phyloP scores from a whole-genome alignment of 352 stramenopile species.

The Hyaloperonospora brassicae region DNA sequence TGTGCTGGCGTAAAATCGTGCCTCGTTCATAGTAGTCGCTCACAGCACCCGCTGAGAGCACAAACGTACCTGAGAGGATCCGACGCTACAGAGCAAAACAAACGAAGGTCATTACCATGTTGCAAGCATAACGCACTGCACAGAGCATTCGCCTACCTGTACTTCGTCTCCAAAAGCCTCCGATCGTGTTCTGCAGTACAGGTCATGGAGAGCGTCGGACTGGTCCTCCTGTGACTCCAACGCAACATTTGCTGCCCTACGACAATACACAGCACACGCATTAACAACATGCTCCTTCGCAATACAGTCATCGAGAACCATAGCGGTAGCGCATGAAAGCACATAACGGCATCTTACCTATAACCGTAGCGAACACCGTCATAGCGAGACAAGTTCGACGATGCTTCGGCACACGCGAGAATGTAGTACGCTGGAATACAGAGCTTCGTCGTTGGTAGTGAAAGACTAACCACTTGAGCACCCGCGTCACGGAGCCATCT shows the following conservation, averaged over 20 bases:
- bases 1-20: slow-evolving; percentile 66
- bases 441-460: slow-evolving; percentile 70
- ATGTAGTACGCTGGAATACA: slow-evolving; percentile 97
- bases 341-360: slow-evolving; percentile 24
- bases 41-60: slow-evolving; percentile 81
- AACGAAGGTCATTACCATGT: not conserved
- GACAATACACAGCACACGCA: slow-evolving; percentile 3
- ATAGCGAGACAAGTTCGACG: slow-evolving; percentile 96
- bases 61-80: slow-evolving; percentile 87
- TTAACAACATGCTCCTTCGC: not conserved
- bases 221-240: slow-evolving; percentile 50
- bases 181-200: slow-evolving; percentile 82
- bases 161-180: slow-evolving; percentile 90
- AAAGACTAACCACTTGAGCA: slow-evolving; percentile 68
- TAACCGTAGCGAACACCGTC: slow-evolving; percentile 92
- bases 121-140: not conserved
- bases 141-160: slow-evolving; percentile 34
- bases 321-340: not conserved
- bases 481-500: slow-evolving; percentile 58
- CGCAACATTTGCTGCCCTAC: slow-evolving; percentile 44
- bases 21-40: slow-evolving; percentile 88
- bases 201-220: slow-evolving; percentile 71
- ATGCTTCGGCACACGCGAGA: slow-evolving; percentile 95
- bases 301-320: not conserved
- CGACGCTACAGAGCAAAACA: slow-evolving; percentile 41